These are phyloP conservation scores for Carex pumila DNA, from an alignment of 176 grass and related monocot species.

Conservation along the genomic window DNA sequence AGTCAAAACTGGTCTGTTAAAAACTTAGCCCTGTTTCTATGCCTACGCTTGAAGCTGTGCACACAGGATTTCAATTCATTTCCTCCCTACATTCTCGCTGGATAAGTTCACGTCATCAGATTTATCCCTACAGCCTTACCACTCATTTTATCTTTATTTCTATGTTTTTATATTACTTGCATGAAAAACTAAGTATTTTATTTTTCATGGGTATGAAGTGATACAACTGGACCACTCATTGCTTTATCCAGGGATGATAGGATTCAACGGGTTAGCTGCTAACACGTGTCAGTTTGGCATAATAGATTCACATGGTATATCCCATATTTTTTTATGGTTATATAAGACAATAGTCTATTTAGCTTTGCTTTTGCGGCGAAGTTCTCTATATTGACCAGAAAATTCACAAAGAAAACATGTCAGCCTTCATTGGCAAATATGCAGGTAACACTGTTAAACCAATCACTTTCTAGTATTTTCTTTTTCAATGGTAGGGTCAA, in stretches of 20 bases:
- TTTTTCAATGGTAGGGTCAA: background rate
- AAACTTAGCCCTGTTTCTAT: too few relatives aligned
- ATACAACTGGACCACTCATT: conserved; percentile 14
- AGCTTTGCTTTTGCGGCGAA: conserved; percentile 21
- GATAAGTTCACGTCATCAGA: conserved; percentile 5
- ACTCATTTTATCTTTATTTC: conserved; percentile 3
- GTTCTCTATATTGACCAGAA: conserved; percentile 15
- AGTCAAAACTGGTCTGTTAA: too few relatives aligned
- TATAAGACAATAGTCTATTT: conserved; percentile 19
- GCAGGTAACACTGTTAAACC: conserved; percentile 36
- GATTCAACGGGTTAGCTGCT: conserved; percentile 6
- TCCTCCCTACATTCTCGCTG: conserved; percentile 13
- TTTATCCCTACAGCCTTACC: background rate
- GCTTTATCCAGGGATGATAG: conserved; percentile 21
- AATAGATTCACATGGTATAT: conserved; percentile 16
- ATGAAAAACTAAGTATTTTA: background rate
- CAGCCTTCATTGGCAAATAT: conserved; percentile 92
- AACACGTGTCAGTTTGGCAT: background rate
- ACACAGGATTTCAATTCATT: background rate
- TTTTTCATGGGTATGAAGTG: conserved; percentile 20
- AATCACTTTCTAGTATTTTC: background rate
- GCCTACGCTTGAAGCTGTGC: background rate
- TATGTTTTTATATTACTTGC: background rate
- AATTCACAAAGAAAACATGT: conserved; percentile 46
- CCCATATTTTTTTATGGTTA: background rate